Percentiles rank a stretch among this genome's conserved stretches.
Evolutionary conservation across 1,139 yeast species (phyloP).

Genomic region (Hanseniaspora gamundiae): DNA sequence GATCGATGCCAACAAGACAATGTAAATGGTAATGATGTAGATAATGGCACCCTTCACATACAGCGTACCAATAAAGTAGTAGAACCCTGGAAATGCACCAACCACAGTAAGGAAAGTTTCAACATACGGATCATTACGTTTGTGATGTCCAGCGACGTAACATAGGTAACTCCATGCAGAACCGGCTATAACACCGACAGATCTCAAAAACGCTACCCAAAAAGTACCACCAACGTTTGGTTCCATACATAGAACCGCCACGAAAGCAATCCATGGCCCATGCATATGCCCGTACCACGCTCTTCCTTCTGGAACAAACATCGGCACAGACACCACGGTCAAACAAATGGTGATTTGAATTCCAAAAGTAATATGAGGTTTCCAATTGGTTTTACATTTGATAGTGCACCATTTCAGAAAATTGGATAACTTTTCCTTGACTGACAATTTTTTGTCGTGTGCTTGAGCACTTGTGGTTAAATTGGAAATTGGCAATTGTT

Average conservation of each 20-base stretch:
- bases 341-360: conserved; percentile 34
- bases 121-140: conserved; percentile 31
- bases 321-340: conserved; percentile 37
- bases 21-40: conserved; percentile 33
- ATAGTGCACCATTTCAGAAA: conserved; percentile 1
- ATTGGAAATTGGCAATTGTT: too few relatives aligned
- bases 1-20: conserved; percentile 33
- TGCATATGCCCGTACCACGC: conserved; percentile 34
- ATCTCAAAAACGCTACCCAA: conserved; percentile 33
- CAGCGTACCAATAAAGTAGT: conserved; percentile 32
- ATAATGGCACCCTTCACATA: conserved; percentile 40
- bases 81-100: conserved; percentile 35
- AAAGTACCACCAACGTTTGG: conserved; percentile 41
- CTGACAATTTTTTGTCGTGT: background rate
- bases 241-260: conserved; percentile 36
- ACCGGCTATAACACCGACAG: conserved; percentile 35
- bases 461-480: too few relatives aligned
- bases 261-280: conserved; percentile 43
- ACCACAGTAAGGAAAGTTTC: conserved; percentile 26
- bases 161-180: conserved; percentile 38
- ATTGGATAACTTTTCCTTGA: background rate
- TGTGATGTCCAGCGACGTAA: conserved; percentile 29
- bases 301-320: conserved; percentile 33
- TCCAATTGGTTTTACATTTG: conserved; percentile 13
- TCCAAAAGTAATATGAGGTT: conserved; percentile 32